Conservation (phyloP, 495 filamentous ascomycete species). For the Talaromyces borbonicus region DNA sequence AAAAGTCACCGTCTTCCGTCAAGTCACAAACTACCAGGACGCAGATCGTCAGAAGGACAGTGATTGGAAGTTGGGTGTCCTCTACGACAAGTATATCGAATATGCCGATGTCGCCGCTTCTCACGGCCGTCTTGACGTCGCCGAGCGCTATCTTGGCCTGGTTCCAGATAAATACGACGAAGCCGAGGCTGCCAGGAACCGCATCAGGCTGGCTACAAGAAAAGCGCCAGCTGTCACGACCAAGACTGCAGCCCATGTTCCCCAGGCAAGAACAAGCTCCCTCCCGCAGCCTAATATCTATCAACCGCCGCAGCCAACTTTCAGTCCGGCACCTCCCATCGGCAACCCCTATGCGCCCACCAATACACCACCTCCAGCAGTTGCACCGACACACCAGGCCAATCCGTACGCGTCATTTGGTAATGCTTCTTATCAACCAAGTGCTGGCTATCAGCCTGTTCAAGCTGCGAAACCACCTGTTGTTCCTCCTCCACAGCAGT, state of each 20-base stretch:
- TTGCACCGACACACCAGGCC: slow-evolving; percentile 28
- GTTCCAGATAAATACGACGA: slow-evolving; percentile 78
- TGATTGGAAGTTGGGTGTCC: slow-evolving; percentile 77
- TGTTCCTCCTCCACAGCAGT: slow-evolving; percentile 25
- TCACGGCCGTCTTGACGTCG: slow-evolving; percentile 76
- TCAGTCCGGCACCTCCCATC: slow-evolving; percentile 20
- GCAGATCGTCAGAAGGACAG: slow-evolving; percentile 53
- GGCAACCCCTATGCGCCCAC: slow-evolving; percentile 30
- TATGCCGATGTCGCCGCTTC: slow-evolving; percentile 92
- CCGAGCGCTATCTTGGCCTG: slow-evolving; percentile 85
- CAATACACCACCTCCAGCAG: slow-evolving; percentile 23
- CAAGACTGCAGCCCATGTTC: slow-evolving; percentile 12
- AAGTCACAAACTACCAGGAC: slow-evolving; percentile 87
- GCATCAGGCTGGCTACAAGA: slow-evolving; percentile 76
- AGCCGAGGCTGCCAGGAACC: slow-evolving; percentile 76
- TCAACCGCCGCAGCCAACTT: slow-evolving; percentile 27
- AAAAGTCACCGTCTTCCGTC: slow-evolving; percentile 94
- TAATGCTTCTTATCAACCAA: slow-evolving; percentile 24
- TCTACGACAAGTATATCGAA: slow-evolving; percentile 95
- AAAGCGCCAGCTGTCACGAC: slow-evolving; percentile 38
- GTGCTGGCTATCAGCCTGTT: slow-evolving; percentile 40
- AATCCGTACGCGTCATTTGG: slow-evolving; percentile 55
- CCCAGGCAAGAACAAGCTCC: slow-evolving; percentile 18
- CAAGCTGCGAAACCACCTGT: slow-evolving; percentile 27
- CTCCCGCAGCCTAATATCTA: slow-evolving; percentile 25